Base-by-base conservation (phyloP, 2,329 filamentous ascomycete genomes). In the Trichoderma pleuroti region DNA sequence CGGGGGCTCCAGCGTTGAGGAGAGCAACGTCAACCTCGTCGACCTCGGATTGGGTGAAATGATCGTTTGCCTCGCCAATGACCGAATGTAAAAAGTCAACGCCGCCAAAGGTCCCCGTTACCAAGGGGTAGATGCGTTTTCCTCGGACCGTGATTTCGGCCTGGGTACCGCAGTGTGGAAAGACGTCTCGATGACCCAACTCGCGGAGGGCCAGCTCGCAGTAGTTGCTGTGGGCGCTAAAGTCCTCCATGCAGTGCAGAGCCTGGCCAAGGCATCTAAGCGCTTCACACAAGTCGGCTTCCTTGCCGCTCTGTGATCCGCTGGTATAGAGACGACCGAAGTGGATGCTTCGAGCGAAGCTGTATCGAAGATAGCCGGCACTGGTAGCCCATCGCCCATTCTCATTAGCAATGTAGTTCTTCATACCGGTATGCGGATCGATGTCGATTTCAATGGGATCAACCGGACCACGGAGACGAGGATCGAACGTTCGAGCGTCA, bases 361-460 rank as follows among this genome's bases (percentile, higher is more conserved):
- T 94, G 81, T 89, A 93, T 75, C 90, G 90, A 72, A 97, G 86
- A 77, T 95, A 98, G 49, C 92, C 94, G 9, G 92, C 85, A 73
- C 94, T 97, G 24, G 96, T 99, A 1, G 94, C 93, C 92, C 94
- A 98, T 52, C 88, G 87, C 5, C 94, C 93, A 16, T 83, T 84
- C 79, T 98, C 95, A 77, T 98, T 98, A 72, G 95, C 90, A 75
- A 99, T 98, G 80, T 99, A 99, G 80, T 98, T 98, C 82, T 98
- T 99, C 95, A 99, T 97, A n/a, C 94, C 94, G 1, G 93, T 96
- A 7, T 87, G 83, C 39, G 83, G 82, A 76, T 96, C 93, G 70
- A 96, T 87, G 72, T 92, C 89, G 24, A 92, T 88, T 77, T 96
- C 93, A 52, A 87, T 81, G 5, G 87, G 86, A 72, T 88, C 84